Evolutionary conservation across 2,329 filamentous ascomycete species (phyloP).

Genomic region (Aspergillus sp.): DNA sequence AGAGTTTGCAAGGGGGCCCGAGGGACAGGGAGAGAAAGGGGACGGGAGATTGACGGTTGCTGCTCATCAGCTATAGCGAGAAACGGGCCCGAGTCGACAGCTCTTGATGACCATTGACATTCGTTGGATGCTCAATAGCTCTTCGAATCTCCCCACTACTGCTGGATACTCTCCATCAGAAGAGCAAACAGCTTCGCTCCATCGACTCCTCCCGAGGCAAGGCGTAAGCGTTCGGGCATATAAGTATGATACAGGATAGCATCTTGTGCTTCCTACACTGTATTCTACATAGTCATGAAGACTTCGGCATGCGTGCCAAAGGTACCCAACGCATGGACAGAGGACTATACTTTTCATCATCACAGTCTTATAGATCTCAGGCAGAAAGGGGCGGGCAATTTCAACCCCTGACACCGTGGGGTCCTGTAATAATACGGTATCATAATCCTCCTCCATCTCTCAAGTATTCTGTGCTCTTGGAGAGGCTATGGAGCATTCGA

Average conservation of each 20-base stretch:
- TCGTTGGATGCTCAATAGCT: slow-evolving; percentile 11
- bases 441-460: background rate
- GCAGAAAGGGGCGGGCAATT: slow-evolving; percentile 7
- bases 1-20: slow-evolving; percentile 2
- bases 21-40: slow-evolving; percentile 4
- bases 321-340: background rate
- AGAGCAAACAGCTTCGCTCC: too few species aligned
- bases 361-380: background rate
- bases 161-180: slow-evolving; percentile 3
- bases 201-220: background rate
- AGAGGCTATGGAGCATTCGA: background rate
- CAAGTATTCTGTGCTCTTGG: background rate
- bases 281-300: background rate
- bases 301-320: background rate
- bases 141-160: slow-evolving; percentile 5
- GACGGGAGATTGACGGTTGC: slow-evolving; percentile 8
- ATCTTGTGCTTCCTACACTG: background rate
- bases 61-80: background rate
- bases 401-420: slow-evolving; percentile 2
- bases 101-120: slow-evolving; percentile 4
- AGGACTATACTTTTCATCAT: background rate
- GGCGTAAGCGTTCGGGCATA: background rate
- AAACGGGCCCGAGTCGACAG: background rate
- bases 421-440: slow-evolving; percentile 9
- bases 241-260: background rate